Evolutionary conservation across 2,329 filamentous ascomycete species (phyloP), one percentile per base, ranked within the genome.

Genomic region (Xylaria sp.): DNA sequence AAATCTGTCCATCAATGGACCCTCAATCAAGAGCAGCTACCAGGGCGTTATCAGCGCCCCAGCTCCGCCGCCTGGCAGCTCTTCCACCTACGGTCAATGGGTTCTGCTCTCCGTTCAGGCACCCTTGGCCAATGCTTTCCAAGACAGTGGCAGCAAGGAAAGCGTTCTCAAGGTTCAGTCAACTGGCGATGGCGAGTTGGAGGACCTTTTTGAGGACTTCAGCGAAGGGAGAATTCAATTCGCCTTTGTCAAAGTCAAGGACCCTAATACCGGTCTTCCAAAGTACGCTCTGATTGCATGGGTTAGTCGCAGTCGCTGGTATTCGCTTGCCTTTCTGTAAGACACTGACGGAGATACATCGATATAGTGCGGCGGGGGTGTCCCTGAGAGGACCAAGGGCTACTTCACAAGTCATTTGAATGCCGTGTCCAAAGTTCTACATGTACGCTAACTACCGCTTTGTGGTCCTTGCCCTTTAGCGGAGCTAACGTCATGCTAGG

Each of bases 191-290:
- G 96, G 96, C 72, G 95, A 99, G 82, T 86, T 99, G 71, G 85
- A 90, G 66, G 94, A 98, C 73, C 86, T 99, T 68, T 89, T 97
- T 75, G 96, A 99, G 75, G 96, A 99, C 73, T 97, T 99, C 82
- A 98, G 91, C 74, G 96, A 99, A 81, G 96, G 96, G 64, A 92
- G 94, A 76, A 92, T 99, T 74, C 96, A 99, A 82, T 99, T 98
- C 82, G 96, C 94, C 34, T 98, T 97, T 78, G 91, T 96, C 77
- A 98, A 97, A 83, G 91, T 99, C 84, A 97, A 94, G 81, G 96
- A 99, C 79, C 92, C 94, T 65, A 99, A 99, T 81, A 93, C 92
- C 2, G 85, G 84, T 25, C 88, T 99, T 18, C 94, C 95, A 59
- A 99, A 99, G 85, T 92, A 91, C 80, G 93, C 97, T 69, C 87